Base-by-base conservation (phyloP, 2,329 filamentous ascomycete species). In the Penicillium sp. region DNA sequence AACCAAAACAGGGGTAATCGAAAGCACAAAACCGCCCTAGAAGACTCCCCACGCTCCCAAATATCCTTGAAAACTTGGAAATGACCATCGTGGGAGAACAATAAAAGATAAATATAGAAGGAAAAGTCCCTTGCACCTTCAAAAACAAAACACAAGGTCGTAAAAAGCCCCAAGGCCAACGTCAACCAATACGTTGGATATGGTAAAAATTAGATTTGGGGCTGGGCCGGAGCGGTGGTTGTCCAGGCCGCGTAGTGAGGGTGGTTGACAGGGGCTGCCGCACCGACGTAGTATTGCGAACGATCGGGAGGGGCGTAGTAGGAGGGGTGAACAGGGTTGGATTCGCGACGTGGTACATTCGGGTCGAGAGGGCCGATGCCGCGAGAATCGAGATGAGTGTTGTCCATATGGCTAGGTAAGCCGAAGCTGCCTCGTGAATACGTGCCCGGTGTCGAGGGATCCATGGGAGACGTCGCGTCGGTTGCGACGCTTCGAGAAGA, bases 391-490 rank as follows among this genome's bases (percentile, higher is more conserved):
- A 74, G 60, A 19, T 27, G 24, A 10, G 68, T 56, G 14, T 66
- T 66, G 37, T 75, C 74, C 52, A 76, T 43, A 14, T 69, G 70
- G 13, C 68, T 64, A 13, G 71, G 63, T 13, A 75, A 55, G 48
- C 72, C 73, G 61, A 75, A 77, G 55, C 73, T 76, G 48, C 68
- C 64, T 45, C 73, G 70, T 6, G 73, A 73, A 62, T 72, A 76
- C 10, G 71, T 71, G 21, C 60, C 68, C 0, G 73, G 69, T 0
- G 73, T 73, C 7, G 73, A 62, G 4, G 73, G 68, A 51, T 76
- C 74, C 53, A 76, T 72, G 1, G 72, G 70, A 3, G 74, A 74
- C 13, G 75, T 71, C 2, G 70, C 70, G 46, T 77, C 75, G 13
- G 74, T 70, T 8, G 71, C 66, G 37, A 74, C 67, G 51, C 68